Percentiles rank a stretch among this genome's conserved stretches.
These are phyloP conservation scores for Stachybotrys chartarum DNA, from an alignment of 2,329 filamentous ascomycete genomes.

Conservation along the genomic window DNA sequence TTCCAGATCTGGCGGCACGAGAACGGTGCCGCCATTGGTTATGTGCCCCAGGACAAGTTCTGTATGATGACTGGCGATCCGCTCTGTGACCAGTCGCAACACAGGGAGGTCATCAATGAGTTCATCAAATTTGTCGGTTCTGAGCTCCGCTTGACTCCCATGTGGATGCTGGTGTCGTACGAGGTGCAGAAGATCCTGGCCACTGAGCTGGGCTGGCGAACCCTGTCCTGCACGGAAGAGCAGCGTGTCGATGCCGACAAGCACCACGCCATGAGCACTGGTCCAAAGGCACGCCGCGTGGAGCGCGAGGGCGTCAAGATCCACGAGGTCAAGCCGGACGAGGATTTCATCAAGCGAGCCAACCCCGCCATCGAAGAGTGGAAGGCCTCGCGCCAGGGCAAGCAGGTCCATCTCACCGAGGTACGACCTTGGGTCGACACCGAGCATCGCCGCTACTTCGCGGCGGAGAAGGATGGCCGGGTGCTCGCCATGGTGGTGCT, in stretches of 20 bases:
- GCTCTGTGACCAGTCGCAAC: constrained; percentile 74
- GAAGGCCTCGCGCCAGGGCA: constrained; percentile 63
- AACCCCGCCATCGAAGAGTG: constrained; percentile 72
- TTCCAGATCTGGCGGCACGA: constrained; percentile 83
- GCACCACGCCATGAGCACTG: constrained; percentile 48
- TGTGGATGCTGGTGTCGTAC: constrained; percentile 85
- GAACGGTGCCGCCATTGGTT: constrained; percentile 80
- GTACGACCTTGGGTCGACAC: constrained; percentile 83
- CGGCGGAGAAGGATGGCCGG: constrained; percentile 66
- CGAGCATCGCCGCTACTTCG: constrained; percentile 79
- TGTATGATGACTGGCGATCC: constrained; percentile 84
- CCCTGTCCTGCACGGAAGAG: constrained; percentile 80
- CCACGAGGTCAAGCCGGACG: constrained; percentile 61
- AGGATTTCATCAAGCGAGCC: constrained; percentile 61
- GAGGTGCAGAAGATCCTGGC: constrained; percentile 74
- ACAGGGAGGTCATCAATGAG: constrained; percentile 61
- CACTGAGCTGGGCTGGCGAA: constrained; percentile 77
- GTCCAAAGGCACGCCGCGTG: constrained; percentile 71
- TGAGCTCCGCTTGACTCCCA: constrained; percentile 62
- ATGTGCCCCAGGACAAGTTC: constrained; percentile 67
- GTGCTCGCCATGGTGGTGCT: constrained; percentile 76
- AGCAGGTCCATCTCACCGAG: constrained; percentile 83
- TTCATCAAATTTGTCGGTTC: constrained; percentile 72
- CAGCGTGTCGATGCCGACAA: constrained; percentile 75
- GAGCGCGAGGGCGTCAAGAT: constrained; percentile 81